Evolutionary conservation across 179 eudicot species (phyloP), one percentile per base, ranked within the genome.

Genomic region (Spergularia azorica): DNA sequence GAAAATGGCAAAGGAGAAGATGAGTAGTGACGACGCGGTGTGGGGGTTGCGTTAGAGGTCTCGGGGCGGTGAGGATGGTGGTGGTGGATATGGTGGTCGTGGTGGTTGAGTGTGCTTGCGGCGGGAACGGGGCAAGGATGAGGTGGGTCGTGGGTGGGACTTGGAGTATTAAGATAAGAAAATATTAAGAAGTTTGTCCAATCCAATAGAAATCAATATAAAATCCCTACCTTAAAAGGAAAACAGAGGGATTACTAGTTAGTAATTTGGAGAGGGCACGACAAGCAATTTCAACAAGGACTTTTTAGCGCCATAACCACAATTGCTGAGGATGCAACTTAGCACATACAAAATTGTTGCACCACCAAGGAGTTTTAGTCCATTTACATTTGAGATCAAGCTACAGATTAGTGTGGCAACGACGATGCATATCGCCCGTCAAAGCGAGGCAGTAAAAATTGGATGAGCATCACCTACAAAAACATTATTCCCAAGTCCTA

Each of bases 291-390:
- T 26, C 38, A 60, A 32, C 18, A n/a, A 2, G 18, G 64, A 1
- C 20, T 61, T 36, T 61, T 18, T 21, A 21, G 36, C 20, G 18
- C 32, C 18, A 36, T 61, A 6, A 21, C 5, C 32, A 60, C 3
- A 0, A 36, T 14, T 72, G 70, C 38, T 58, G 77, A 73, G 58
- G 69, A 70, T 18, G 75, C 80, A 77, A 61, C 80, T 66, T 57
- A 60, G 10, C n/a, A 32, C 50, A 65, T 39, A 61, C 87, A 85
- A 85, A 82, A 82, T 79, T 83, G 87, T 73, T 83, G 85, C 85
- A 71, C 21, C 62, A 72, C 77, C 77, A 52, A 75, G 57, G 16
- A 67, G 13, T 72, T 11, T 26, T 43, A 38, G 67, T 36, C 58
- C 36, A 66, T 48, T 59, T 79, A 36, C 67, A 77, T 55, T 36